Percentiles rank a stretch among this genome's conserved stretches.
Evolutionary conservation across 805 yeast species (phyloP).

Genomic region (Lipomyces sp.): DNA sequence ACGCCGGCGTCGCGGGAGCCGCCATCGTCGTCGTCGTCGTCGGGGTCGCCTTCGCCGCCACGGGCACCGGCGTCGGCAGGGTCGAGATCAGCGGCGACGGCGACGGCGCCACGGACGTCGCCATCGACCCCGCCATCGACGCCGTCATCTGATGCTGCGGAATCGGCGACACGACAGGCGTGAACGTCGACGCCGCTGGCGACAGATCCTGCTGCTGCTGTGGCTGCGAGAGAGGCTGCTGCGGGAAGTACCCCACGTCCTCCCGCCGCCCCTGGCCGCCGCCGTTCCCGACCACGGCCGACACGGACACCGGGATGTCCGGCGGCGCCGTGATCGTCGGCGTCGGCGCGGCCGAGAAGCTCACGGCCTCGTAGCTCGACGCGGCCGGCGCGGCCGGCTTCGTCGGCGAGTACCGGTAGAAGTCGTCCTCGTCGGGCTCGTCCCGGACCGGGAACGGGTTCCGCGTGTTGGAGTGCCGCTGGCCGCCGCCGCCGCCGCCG

Average conservation of each 20-base stretch:
- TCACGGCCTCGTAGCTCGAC: conserved; percentile 11
- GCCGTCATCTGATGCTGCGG: conserved; percentile 1
- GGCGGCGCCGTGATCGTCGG: neutral
- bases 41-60: neutral
- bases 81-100: conserved; percentile 6
- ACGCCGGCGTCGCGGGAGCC: neutral
- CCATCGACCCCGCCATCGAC: neutral
- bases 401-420: neutral
- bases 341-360: conserved; percentile 13
- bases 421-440: neutral
- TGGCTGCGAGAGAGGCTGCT: neutral
- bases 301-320: too few relatives aligned
- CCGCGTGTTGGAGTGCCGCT: conserved; percentile 5
- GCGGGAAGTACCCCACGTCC: too few relatives aligned
- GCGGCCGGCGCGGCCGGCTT: conserved; percentile 1
- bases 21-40: neutral
- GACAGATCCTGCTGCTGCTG: neutral
- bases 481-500: neutral
- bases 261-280: too few relatives aligned
- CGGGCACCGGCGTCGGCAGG: conserved; percentile 6
- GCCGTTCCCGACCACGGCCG: too few relatives aligned
- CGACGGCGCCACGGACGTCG: neutral
- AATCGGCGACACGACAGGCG: too few relatives aligned
- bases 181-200: neutral
- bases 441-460: conserved; percentile 25